phyloP scores from a whole-genome alignment of 768 basidiomycete genomes.

The Suillus weaverae region DNA sequence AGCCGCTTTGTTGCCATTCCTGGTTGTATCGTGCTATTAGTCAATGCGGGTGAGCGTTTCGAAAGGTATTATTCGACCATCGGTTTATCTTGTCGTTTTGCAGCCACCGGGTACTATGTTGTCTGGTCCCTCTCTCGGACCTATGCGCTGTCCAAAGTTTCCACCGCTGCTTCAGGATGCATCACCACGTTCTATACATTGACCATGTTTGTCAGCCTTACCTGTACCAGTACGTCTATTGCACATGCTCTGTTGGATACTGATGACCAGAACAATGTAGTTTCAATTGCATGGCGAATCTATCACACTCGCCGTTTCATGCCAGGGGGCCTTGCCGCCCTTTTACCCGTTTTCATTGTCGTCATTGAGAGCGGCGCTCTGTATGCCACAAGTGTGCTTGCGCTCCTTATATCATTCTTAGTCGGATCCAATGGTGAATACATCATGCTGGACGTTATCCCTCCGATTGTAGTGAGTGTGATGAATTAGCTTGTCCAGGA shows the following conservation, averaged over 20 bases:
- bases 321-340: background rate
- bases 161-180: background rate
- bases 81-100: background rate
- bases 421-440: slow-evolving; percentile 5
- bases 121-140: slow-evolving; percentile 1
- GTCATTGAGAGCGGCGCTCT: slow-evolving; percentile 10
- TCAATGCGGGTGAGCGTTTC: background rate
- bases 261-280: background rate
- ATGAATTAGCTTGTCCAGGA: background rate
- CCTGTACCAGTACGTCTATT: background rate
- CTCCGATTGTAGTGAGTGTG: slow-evolving; percentile 1
- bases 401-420: slow-evolving; percentile 1
- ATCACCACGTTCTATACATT: background rate
- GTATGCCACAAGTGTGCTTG: slow-evolving; percentile 7
- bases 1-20: background rate
- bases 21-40: background rate
- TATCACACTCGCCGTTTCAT: slow-evolving; percentile 7
- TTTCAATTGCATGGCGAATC: slow-evolving; percentile 5
- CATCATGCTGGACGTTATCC: background rate
- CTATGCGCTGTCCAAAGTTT: background rate
- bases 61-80: background rate
- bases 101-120: background rate
- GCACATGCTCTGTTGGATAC: background rate
- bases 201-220: background rate
- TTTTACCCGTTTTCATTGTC: slow-evolving; percentile 9